Percentiles rank a stretch among this genome's conserved stretches.
These are phyloP conservation scores for Calonectria crousiana DNA, from an alignment of 2,329 filamentous ascomycete species.

Conservation along the genomic window DNA sequence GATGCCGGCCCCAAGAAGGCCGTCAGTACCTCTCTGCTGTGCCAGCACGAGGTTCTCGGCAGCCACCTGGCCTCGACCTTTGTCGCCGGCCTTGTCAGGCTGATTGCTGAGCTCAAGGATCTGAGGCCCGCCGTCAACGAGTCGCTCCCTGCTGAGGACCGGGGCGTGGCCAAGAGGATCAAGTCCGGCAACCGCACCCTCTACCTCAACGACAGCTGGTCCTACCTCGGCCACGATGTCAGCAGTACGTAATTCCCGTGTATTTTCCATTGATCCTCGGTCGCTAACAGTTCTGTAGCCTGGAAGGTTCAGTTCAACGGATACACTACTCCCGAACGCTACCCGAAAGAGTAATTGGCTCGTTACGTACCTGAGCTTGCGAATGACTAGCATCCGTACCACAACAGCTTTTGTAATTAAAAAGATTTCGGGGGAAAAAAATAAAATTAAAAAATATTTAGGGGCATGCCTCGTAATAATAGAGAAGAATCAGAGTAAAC, in stretches of 20 bases:
- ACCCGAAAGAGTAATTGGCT: background rate
- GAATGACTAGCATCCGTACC: too few species aligned
- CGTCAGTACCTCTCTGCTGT: constrained; percentile 59
- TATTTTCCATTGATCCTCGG: background rate
- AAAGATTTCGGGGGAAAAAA: too few species aligned
- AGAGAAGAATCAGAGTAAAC: too few species aligned
- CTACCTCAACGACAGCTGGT: constrained; percentile 63
- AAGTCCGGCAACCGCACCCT: constrained; percentile 52
- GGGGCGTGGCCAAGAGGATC: constrained; percentile 60
- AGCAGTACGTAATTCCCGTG: constrained; percentile 53
- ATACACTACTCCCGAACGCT: background rate
- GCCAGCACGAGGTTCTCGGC: constrained; percentile 60
- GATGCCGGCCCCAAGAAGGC: constrained; percentile 49
- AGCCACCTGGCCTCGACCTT: constrained; percentile 56
- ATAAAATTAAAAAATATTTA: background rate
- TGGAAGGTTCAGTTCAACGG: constrained; percentile 55
- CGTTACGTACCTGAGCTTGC: too few species aligned
- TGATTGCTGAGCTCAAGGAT: constrained; percentile 56
- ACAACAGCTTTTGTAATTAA: too few species aligned
- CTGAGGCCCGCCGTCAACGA: constrained; percentile 58
- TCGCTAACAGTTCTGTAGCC: constrained; percentile 41
- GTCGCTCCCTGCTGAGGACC: constrained; percentile 39
- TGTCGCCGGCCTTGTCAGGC: constrained; percentile 56
- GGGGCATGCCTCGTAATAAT: too few species aligned
- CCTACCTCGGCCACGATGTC: constrained; percentile 58